Evolutionary conservation across 495 filamentous ascomycete species (phyloP), one percentile per base, ranked within the genome.

Genomic region (Trypethelium eluteriae): DNA sequence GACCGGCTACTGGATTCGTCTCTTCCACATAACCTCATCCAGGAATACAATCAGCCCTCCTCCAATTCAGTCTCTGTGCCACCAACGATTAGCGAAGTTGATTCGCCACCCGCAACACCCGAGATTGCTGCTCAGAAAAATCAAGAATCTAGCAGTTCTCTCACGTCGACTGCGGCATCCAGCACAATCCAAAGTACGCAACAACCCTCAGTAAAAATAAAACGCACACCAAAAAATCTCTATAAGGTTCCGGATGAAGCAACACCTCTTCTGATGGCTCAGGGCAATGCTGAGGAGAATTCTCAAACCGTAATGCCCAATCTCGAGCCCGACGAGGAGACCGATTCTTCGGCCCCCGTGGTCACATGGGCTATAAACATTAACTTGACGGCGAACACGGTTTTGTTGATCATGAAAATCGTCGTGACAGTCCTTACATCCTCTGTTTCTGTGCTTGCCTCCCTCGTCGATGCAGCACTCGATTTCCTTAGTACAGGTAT

Each of bases 1-100:
- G 92, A 97, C 75, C 83, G 88, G n/a, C 78, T 97, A 25, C 82
- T 97, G 41, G 92, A 95, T 75, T 95, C 91, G 12, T 92, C 91
- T 6, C 79, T 96, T 5, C 91, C 92, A 0, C 91, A 92, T 68
- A 85, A 89, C 71, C 79, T 97, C 16, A 85, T 97, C 62, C 90
- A 94, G 70, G 93, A 96, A 71, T 97, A 97, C 76, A 83, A 84
- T 64, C 73, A 84, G 57, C 77, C 84, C 66, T 85, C 85, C 0
- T 73, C 78, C 12, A 6, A 6, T 11, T 63, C 62, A 5, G 14
- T 63, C 62, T 7, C 56, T 68, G 66, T 69, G 56, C 49, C 65
- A 53, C 34, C 65, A 0, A 69, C 68, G 32, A 70, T 77, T 38
- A 46, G 64, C 32, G 74, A 74, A 10, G 65, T 71, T 36, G 12